Evolutionary conservation across 2,329 filamentous ascomycete species (phyloP), one percentile per base, ranked within the genome.

Genomic region (Claviceps sp.): DNA sequence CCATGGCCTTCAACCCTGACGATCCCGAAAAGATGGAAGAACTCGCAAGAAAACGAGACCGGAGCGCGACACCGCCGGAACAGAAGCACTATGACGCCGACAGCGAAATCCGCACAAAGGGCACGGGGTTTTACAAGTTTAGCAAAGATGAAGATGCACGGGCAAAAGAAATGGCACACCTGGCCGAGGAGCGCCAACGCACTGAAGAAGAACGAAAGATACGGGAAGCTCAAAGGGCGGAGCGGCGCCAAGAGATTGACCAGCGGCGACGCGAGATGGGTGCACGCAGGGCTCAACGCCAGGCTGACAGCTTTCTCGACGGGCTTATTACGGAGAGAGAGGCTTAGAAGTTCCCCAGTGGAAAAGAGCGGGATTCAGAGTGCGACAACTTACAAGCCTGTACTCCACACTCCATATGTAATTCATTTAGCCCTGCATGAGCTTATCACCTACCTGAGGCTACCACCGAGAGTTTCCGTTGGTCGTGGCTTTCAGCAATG

Each of bases 121-220:
- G 93, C 4, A 87, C 86, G 0, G 93, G 87, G 0, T 98, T 97
- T 69, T 96, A 89, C 71, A 82, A 85, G 52, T 97, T 98, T 64
- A 88, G 84, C 53, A 79, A 78, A 57, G 85, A 95, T 65, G 82
- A 85, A 62, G 81, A 78, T 57, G 72, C 74, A 56, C 73, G 83
- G 62, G 67, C 68, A 60, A 60, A 61, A 47, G 87, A 97, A 74
- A 95, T 97, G 87, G 75, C 79, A 57, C 77, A 75, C 45, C 70
- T 96, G 51, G 77, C 80, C 56, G 72, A 75, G 58, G 82, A 88
- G 64, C 74, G 86, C 53, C 68, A 72, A 55, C 78, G 80, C 62
- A 93, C 87, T 49, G 84, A 89, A 66, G 70, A 73, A 50, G 76
- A 77, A 58, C 72, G 85, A 53, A 59, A 68, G 54, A 74, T 74